Evolutionary conservation across 2,329 filamentous ascomycete species (phyloP), one percentile per base, ranked within the genome.

Genomic region (Trichoderma sp.): DNA sequence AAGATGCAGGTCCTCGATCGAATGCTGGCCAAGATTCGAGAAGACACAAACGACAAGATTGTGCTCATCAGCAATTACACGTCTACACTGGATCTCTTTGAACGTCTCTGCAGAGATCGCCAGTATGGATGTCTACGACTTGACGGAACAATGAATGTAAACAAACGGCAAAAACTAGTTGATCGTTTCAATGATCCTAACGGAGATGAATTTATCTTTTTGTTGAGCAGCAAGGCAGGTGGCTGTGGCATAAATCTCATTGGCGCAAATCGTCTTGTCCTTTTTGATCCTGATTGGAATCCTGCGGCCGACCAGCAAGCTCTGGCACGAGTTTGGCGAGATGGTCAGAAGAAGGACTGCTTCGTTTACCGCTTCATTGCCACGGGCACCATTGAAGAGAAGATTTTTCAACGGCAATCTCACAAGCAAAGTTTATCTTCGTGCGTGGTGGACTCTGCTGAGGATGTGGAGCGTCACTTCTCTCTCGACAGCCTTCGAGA

Each of bases 331-430:
- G 96, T 99, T 24, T 99, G 96, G 96, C 92, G 96, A 85, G 96
- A 99, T 75, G 96, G 96, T 0, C 96, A 99, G 80, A 98, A 96
- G 86, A 99, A 99, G 78, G 96, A 99, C 77, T 99, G 96, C 77
- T 99, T 99, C 75, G 96, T 99, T 19, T 99, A 99, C 80, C 92
- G 96, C n/a, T 99, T 99, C 82, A 99, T 99, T 75, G 92, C 94
- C 0, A 98, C 96, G 0, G 96, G 96, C 4, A 97, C 94, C 0
- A 99, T 99, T 71, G 96, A 99, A 78, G 96, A 99, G 81, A 99
- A 99, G 83, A 97, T 99, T 74, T 99, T 99, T 83, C 96, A 99
- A 80, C 91, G 96, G 11, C 96, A 99, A 77, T 97, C 93, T 0
- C 96, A 99, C 84, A 99, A 99, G 81, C 96, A 99, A 81, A 96